Conservation (phyloP, 441 rosid species). For the Geranium incanum region DNA sequence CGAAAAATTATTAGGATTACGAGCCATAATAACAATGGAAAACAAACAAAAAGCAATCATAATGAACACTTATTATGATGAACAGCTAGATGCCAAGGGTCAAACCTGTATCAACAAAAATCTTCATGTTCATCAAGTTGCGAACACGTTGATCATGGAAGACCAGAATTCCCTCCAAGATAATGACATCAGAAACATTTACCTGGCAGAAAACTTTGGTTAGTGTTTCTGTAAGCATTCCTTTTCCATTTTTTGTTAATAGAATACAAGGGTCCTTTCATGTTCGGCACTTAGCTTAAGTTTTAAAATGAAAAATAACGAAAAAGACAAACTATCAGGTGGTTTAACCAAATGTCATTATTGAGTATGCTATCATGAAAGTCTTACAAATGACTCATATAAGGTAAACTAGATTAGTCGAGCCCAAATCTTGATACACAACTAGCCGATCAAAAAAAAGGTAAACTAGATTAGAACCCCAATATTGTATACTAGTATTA, state of each 20-base stretch:
- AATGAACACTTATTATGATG: conserved; percentile 10
- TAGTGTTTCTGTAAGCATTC: conserved; percentile 28
- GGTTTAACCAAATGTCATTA: background rate
- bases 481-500: background rate
- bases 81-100: conserved; percentile 12
- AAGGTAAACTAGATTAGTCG: too few species aligned
- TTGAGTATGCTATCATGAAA: background rate
- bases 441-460: too few species aligned
- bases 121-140: conserved; percentile 84
- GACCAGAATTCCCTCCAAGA: conserved; percentile 41
- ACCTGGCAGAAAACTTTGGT: conserved; percentile 40
- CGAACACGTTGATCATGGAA: conserved; percentile 87
- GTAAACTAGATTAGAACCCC: background rate
- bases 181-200: conserved; percentile 77
- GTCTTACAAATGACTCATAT: background rate
- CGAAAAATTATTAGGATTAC: background rate
- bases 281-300: background rate
- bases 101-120: conserved; percentile 89
- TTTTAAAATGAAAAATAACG: background rate
- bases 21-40: background rate
- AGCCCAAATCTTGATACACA: too few species aligned
- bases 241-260: background rate
- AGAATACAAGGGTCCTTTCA: background rate
- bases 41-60: background rate
- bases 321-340: conserved; percentile 1